These are phyloP conservation scores for Macrophomina pseudophaseolina DNA, from an alignment of 2,329 filamentous ascomycete species.

Conservation along the genomic window DNA sequence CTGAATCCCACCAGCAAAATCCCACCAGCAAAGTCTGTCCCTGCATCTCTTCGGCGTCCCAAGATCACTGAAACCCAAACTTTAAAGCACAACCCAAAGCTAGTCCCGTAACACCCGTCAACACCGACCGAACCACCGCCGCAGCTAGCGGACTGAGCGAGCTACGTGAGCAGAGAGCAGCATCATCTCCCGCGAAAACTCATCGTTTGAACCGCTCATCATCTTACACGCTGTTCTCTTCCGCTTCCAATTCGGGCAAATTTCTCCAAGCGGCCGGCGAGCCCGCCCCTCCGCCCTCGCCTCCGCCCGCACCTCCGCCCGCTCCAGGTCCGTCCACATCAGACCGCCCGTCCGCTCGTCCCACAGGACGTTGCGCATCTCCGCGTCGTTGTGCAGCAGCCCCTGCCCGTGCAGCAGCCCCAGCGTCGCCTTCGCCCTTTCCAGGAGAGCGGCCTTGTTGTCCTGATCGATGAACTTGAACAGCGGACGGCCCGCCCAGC, in stretches of 20 bases:
- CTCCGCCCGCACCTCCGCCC: constrained; percentile 30
- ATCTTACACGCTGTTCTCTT: not conserved
- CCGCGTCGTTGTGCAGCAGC: constrained; percentile 18
- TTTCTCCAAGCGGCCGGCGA: not conserved
- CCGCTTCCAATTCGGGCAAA: not conserved
- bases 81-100: no score
- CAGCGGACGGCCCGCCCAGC: constrained; percentile 32
- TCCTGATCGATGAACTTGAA: not conserved
- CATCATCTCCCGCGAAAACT: not conserved
- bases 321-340: not conserved
- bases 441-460: not conserved
- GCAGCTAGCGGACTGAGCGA: no score
- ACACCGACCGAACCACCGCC: no score
- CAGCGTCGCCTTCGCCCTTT: not conserved
- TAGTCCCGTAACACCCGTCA: no score
- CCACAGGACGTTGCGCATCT: not conserved
- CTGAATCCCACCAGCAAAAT: no score
- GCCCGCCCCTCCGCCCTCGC: constrained; percentile 30
- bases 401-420: constrained; percentile 26
- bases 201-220: not conserved
- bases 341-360: not conserved
- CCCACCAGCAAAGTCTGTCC: no score
- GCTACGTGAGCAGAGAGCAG: no score
- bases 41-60: no score
- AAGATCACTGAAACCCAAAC: no score